Percentiles rank a stretch among this genome's conserved stretches.
These are phyloP conservation scores for Botrytis tulipae DNA, from an alignment of 2,329 filamentous ascomycete species.

Conservation along the genomic window DNA sequence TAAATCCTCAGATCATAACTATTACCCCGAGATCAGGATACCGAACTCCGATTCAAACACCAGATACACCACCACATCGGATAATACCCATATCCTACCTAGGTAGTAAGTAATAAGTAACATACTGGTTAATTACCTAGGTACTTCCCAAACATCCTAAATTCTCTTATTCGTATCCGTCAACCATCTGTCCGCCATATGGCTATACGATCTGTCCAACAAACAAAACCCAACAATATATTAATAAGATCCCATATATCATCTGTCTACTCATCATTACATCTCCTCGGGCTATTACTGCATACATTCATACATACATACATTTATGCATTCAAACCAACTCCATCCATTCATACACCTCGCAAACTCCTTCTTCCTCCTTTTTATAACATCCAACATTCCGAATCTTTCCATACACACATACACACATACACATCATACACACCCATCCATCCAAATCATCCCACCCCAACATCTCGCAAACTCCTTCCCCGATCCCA, in stretches of 20 bases:
- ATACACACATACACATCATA: background rate
- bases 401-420: background rate
- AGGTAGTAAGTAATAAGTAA: no score
- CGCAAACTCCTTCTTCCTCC: background rate
- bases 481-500: constrained; percentile 16
- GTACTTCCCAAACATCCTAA: background rate
- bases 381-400: background rate
- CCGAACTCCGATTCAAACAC: background rate
- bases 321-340: background rate
- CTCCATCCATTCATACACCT: background rate
- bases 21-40: background rate
- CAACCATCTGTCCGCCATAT: no score
- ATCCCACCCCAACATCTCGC: background rate
- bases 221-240: no score
- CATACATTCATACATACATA: background rate
- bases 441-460: background rate
- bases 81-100: background rate
- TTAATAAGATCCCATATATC: background rate
- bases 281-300: background rate
- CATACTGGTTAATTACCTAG: background rate
- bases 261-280: background rate
- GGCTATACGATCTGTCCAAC: no score
- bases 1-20: background rate
- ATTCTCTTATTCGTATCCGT: background rate
- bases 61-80: background rate